Evolutionary conservation across 441 rosid genomes (phyloP).

Genomic region (Corymbia citriodora): DNA sequence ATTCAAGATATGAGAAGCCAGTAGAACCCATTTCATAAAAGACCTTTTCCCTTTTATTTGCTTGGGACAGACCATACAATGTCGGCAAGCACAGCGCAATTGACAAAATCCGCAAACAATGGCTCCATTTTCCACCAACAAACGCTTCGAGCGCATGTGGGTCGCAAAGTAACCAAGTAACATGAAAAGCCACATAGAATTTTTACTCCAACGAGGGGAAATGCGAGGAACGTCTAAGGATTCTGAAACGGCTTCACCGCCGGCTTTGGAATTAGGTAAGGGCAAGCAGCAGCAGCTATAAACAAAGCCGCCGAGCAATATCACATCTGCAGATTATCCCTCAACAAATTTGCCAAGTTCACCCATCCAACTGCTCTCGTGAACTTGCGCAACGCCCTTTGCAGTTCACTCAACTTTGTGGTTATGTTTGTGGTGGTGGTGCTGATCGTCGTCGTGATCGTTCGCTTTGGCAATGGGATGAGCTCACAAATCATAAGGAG

Average conservation of each 20-base stretch:
- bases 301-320: constrained; percentile 65
- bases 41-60: no score
- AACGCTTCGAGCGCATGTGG: no score
- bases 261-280: constrained; percentile 56
- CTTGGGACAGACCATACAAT: no score
- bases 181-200: not conserved
- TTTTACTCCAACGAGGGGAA: constrained; percentile 83
- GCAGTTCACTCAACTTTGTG: constrained; percentile 35
- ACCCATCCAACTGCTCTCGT: constrained; percentile 64
- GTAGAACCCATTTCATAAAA: no score
- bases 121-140: no score
- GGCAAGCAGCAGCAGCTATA: constrained; percentile 61
- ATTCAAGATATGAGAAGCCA: no score
- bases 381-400: constrained; percentile 39
- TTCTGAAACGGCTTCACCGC: constrained; percentile 51
- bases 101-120: no score
- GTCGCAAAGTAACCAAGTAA: no score
- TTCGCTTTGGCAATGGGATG: constrained; percentile 20
- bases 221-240: constrained; percentile 48
- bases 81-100: no score
- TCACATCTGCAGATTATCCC: constrained; percentile 76
- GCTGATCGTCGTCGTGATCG: constrained; percentile 21
- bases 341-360: constrained; percentile 54
- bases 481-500: not conserved
- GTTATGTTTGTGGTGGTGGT: constrained; percentile 21